Evolutionary conservation across 1,284 basidiomycete genomes (phyloP), one percentile per base, ranked within the genome.

Genomic region (Amylostereum chailletii): DNA sequence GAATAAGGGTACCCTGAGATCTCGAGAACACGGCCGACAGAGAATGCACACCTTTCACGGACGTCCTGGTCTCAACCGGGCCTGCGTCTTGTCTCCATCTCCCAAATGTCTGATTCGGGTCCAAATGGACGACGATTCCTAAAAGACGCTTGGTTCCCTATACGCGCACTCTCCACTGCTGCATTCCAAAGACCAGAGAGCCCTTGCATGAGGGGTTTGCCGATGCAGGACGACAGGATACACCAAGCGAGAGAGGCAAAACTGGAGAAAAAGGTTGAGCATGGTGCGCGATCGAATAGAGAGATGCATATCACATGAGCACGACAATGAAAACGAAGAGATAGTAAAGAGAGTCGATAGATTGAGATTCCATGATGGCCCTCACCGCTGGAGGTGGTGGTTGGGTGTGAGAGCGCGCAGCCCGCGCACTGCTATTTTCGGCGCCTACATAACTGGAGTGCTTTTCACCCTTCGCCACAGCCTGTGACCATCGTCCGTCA

Each of bases 171-270:
- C 46, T 63, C 54, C 10, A 62, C 47, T 30, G 60, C 42, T 42
- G 60, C 52, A 41, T 75, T 65, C 77, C 76, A 80, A 19, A 77
- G 56, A 41, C 70, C 69, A 30, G 67, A 64, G 33, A 77, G 50
- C 11, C 66, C 59, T 30, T 64, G 65, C 40, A 70, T 62, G 38
- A 81, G 63, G 2, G 78, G 66, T 6, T 65, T 65, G 29, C 83
- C 82, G 53, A 84, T 60, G 65, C 83, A 83, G 3, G 81, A 83
- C 34, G 81, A 83, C 46, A 83, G 62, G 50, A 83, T 63, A 58
- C 83, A 85, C 79, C 82, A 83, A 37, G 70, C 70, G 4, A 83
- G 58, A 31, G 72, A 66, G 31, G 71, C 69, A 45, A 76, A 61
- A 44, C 82, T 84, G 50, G 38, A 49, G 26, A 50, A 40, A 34